Base-by-base conservation (phyloP, 2,329 filamentous ascomycete genomes). In the Daldinia eschscholtzii region DNA sequence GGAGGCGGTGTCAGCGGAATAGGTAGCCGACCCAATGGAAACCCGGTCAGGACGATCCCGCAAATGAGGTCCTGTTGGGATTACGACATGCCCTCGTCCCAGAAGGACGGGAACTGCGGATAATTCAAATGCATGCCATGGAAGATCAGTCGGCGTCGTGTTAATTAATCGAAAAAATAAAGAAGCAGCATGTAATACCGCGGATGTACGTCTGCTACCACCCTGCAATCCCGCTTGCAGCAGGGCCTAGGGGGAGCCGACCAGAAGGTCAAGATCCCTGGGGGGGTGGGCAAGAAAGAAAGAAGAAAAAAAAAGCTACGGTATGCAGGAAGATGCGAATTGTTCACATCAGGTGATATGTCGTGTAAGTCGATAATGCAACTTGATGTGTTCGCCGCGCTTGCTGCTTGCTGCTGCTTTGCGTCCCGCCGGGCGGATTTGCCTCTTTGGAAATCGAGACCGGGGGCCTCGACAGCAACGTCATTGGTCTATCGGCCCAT, bases 311-410 rank as follows among this genome's bases (percentile, higher is more conserved):
- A 39, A 39, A 37, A 58, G 50, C 42, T 60, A 64, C 39, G 26
- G 44, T 42, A 69, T 67, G 67, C 70, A 71, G 56, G 61, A 65
- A 64, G 67, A 68, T 68, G 67, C 64, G 67, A 70, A 61, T 59
- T 65, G 53, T 63, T 67, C 64, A 67, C 67, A 72, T 72, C 67
- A 68, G 70, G 67, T 72, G 70, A 69, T 68, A 72, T 71, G 70
- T 65, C 44, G 68, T 72, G 70, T 61, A 71, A 70, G 70, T 68
- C 56, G 68, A 72, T 72, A 72, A 71, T 72, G 70, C 60, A 56
- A 72, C 70, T 68, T 42, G 66, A 61, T 53, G 59, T 65, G 61
- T 65, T 70, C 64, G 67, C 63, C 61, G 67, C 63, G 67, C 63
- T 57, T 56, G 62, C 59, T 65, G 65, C 57, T 23, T 23, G 20